Evolutionary conservation across 257 asterid genomes (phyloP).

Genomic region (Solanum ossicruentum): DNA sequence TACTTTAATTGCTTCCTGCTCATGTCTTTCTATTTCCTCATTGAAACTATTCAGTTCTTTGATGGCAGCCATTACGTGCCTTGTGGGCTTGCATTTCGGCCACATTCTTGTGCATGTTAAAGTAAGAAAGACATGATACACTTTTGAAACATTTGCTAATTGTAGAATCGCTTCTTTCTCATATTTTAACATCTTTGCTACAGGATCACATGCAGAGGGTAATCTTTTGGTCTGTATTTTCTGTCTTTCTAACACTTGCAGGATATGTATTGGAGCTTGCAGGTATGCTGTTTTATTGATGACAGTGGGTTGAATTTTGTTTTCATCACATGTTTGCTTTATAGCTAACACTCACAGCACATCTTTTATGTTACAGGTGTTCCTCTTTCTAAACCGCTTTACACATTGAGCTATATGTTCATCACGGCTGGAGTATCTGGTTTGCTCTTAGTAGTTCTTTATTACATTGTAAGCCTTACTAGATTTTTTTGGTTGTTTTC

Average conservation of each 20-base stretch:
- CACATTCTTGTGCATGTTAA: slow-evolving; percentile 69
- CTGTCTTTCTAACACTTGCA: slow-evolving; percentile 41
- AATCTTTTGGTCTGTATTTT: slow-evolving; percentile 46
- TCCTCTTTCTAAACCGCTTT: slow-evolving; percentile 73
- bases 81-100: slow-evolving; percentile 75
- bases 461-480: slow-evolving; percentile 49
- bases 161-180: slow-evolving; percentile 1
- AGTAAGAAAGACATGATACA: slow-evolving; percentile 21
- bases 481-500: background rate
- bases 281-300: slow-evolving; percentile 22
- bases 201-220: slow-evolving; percentile 54
- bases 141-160: slow-evolving; percentile 4
- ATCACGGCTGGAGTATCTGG: slow-evolving; percentile 84
- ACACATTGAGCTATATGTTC: slow-evolving; percentile 76
- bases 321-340: background rate
- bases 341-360: background rate
- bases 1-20: background rate
- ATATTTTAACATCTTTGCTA: slow-evolving; percentile 2
- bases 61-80: slow-evolving; percentile 84
- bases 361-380: slow-evolving; percentile 37
- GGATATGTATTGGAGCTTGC: slow-evolving; percentile 39
- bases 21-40: slow-evolving; percentile 6
- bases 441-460: slow-evolving; percentile 36
- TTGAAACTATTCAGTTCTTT: slow-evolving; percentile 44
- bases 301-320: background rate